Evolutionary conservation across 495 filamentous ascomycete species (phyloP).

Genomic region (Xylaria bambusicola): DNA sequence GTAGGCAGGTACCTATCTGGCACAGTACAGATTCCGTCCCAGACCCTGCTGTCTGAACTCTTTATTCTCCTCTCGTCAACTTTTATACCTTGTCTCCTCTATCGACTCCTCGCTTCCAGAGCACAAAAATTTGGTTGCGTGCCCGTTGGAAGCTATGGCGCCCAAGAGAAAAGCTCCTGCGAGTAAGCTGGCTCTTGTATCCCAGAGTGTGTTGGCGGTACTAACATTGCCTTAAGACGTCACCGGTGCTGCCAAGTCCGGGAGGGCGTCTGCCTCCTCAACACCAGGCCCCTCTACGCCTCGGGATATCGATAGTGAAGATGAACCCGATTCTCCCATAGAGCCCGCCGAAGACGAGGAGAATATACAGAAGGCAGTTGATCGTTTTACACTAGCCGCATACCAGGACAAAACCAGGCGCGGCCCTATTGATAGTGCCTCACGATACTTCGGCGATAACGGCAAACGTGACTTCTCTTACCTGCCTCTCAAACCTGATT

Average conservation of each 20-base stretch:
- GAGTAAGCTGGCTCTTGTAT: constrained; percentile 38
- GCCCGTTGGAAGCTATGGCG: constrained; percentile 56
- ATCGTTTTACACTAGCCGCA: constrained; percentile 62
- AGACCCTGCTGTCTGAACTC: neutral
- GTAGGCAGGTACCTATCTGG: no score
- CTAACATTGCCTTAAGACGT: constrained; percentile 43
- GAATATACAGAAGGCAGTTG: constrained; percentile 60
- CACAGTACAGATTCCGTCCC: no score
- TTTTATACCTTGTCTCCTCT: neutral
- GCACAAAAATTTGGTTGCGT: constrained; percentile 3
- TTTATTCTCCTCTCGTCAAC: neutral
- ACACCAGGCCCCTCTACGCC: constrained; percentile 69
- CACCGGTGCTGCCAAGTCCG: constrained; percentile 53
- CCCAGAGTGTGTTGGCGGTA: constrained; percentile 37
- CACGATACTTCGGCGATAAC: constrained; percentile 42
- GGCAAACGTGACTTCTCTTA: constrained; percentile 72
- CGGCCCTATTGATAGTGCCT: constrained; percentile 45
- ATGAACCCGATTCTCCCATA: constrained; percentile 38
- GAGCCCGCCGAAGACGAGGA: constrained; percentile 54
- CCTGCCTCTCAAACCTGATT: constrained; percentile 80
- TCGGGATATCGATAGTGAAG: constrained; percentile 66
- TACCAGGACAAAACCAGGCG: constrained; percentile 41
- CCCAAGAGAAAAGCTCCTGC: constrained; percentile 76
- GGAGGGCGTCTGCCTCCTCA: constrained; percentile 63
- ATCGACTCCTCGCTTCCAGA: constrained; percentile 9